These are phyloP conservation scores for Pseudotsuga menziesii DNA, from an alignment of 75 land plant genomes.

Conservation along the genomic window DNA sequence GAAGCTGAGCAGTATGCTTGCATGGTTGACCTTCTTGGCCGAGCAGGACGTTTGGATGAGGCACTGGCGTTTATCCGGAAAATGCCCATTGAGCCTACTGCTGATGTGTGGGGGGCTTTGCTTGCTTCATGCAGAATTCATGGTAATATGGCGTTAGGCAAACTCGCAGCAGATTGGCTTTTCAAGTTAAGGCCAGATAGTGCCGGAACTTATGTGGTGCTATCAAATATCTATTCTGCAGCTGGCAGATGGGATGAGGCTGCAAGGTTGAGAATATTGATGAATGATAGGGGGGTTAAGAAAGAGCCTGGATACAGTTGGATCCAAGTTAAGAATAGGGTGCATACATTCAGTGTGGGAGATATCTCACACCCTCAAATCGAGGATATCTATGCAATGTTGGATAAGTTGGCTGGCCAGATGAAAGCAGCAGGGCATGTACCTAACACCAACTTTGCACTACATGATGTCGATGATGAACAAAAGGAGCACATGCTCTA, in stretches of 20 bases:
- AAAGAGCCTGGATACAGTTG: conserved; percentile 10
- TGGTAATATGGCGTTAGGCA: conserved; percentile 23
- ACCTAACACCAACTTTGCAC: conserved; percentile 13
- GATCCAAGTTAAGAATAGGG: conserved; percentile 5
- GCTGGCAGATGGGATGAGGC: conserved; percentile 33
- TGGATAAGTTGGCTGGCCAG: conserved; percentile 12
- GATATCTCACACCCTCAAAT: conserved; percentile 9
- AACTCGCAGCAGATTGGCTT: not conserved
- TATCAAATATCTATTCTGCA: conserved; percentile 26
- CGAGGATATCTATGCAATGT: conserved; percentile 11
- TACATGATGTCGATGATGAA: conserved; percentile 5
- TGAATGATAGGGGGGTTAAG: conserved; percentile 14
- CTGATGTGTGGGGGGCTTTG: conserved; percentile 47
- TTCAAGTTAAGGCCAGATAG: not conserved
- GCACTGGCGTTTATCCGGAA: conserved; percentile 45
- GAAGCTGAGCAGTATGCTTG: conserved; percentile 58
- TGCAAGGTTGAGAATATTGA: conserved; percentile 7
- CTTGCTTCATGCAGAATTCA: conserved; percentile 45
- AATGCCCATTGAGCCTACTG: conserved; percentile 45
- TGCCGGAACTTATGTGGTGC: conserved; percentile 12
- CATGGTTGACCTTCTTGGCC: conserved; percentile 64
- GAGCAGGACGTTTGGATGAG: conserved; percentile 44
- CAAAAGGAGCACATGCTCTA: conserved; percentile 7
- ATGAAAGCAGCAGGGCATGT: conserved; percentile 15
- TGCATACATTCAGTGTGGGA: conserved; percentile 16